These are phyloP conservation scores for Effrenium voratum DNA, from an alignment of 73 alveolate species.

Conservation along the genomic window DNA sequence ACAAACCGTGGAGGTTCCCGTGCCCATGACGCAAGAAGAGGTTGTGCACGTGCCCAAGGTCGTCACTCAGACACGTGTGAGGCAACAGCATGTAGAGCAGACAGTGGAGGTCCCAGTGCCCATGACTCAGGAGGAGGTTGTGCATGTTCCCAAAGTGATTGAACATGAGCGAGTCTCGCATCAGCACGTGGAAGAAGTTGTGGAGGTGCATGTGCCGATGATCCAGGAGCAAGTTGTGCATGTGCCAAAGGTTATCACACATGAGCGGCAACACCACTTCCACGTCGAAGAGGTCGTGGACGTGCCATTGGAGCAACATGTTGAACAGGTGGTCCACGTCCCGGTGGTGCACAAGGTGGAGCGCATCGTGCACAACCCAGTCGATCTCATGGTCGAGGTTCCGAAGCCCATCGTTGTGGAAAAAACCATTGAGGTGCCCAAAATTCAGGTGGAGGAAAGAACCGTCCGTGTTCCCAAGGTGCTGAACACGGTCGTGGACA, in stretches of 20 bases:
- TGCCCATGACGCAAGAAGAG: conserved; percentile 67
- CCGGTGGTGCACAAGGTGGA: conserved; percentile 40
- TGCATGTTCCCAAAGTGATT: conserved; percentile 29
- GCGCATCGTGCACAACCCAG: conserved; percentile 64
- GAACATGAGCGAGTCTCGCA: not conserved
- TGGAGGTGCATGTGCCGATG: conserved; percentile 67
- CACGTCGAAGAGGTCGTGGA: conserved; percentile 63
- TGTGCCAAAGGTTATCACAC: conserved; percentile 75
- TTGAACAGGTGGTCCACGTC: conserved; percentile 63
- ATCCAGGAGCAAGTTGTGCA: conserved; percentile 63
- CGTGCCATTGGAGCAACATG: conserved; percentile 54
- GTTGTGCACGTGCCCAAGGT: conserved; percentile 85
- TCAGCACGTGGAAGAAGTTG: conserved; percentile 56
- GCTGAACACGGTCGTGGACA: conserved; percentile 57
- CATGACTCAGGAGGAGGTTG: conserved; percentile 64
- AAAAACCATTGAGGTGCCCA: conserved; percentile 32
- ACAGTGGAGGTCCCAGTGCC: conserved; percentile 33
- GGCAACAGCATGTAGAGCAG: not conserved
- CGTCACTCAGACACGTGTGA: not conserved
- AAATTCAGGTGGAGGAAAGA: conserved; percentile 61
- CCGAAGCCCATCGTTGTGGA: conserved; percentile 70
- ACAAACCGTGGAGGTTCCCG: conserved; percentile 61
- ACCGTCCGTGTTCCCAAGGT: conserved; percentile 59
- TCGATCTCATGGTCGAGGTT: conserved; percentile 29
- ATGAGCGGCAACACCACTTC: conserved; percentile 60